phyloP scores from a whole-genome alignment of 352 stramenopile species.

The Globisporangium heterothallicum region DNA sequence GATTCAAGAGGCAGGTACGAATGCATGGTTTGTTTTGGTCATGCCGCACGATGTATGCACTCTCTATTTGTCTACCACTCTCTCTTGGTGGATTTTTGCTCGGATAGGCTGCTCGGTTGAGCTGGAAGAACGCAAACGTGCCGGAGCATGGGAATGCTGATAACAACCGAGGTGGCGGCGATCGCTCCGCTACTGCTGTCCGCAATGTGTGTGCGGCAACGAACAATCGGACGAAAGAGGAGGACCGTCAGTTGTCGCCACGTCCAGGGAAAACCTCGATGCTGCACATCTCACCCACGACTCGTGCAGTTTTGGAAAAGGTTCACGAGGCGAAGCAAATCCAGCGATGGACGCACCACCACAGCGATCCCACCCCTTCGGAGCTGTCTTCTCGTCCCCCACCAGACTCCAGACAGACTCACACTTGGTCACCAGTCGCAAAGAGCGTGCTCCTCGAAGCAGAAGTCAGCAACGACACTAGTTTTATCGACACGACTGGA shows the following conservation, averaged over 20 bases:
- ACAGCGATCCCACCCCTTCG: no score
- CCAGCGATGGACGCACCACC: neutral
- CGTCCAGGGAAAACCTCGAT: neutral
- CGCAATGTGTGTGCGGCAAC: no score
- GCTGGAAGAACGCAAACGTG: neutral
- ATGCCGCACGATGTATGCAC: no score
- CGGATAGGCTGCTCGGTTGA: neutral
- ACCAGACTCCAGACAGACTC: neutral
- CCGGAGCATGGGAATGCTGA: neutral
- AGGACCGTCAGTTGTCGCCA: neutral
- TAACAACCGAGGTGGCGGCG: neutral
- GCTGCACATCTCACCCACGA: conserved; percentile 6
- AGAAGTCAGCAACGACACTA: neutral
- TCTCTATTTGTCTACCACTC: neutral
- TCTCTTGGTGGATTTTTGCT: neutral
- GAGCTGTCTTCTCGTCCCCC: neutral
- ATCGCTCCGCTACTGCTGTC: neutral
- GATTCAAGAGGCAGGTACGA: conserved; percentile 34
- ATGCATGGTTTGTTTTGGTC: no score
- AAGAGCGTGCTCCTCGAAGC: neutral
- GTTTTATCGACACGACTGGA: neutral
- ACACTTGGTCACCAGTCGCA: neutral
- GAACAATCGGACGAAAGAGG: no score
- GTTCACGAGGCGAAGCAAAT: conserved; percentile 36
- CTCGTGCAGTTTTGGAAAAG: conserved; percentile 28